phyloP scores from a whole-genome alignment of 768 basidiomycete genomes.

The Grammothele lineata region DNA sequence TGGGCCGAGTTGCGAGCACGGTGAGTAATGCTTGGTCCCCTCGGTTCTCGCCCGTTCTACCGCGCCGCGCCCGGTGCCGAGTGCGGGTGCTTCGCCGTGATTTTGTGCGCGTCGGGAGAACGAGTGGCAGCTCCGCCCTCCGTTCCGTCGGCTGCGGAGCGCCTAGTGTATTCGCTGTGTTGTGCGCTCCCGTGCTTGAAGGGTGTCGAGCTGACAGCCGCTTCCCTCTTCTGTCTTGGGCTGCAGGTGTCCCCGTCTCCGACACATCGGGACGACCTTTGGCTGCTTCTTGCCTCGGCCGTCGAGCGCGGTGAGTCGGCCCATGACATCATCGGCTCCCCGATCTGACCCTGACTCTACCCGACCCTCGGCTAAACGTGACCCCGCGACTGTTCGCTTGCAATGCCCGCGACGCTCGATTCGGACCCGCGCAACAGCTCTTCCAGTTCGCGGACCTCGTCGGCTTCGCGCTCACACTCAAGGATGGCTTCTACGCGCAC shows the following conservation, averaged over 20 bases:
- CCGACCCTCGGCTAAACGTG: too few species aligned
- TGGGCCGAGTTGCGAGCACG: constrained; percentile 70
- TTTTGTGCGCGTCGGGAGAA: too few species aligned
- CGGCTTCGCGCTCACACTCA: constrained; percentile 59
- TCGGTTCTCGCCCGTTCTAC: too few species aligned
- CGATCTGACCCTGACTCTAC: constrained; percentile 3
- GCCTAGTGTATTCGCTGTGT: too few species aligned
- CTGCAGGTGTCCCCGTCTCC: constrained; percentile 65
- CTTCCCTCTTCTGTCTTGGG: too few species aligned
- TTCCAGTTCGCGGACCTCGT: constrained; percentile 63
- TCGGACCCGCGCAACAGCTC: constrained; percentile 36
- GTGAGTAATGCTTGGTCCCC: constrained; percentile 35
- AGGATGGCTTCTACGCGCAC: constrained; percentile 59
- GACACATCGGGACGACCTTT: constrained; percentile 57
- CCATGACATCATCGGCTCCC: constrained; percentile 1
- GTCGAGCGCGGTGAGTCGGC: constrained; percentile 57
- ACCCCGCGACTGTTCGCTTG: too few species aligned
- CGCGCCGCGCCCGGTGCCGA: too few species aligned
- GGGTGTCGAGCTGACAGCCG: neutral
- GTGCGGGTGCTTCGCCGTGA: too few species aligned
- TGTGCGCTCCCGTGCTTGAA: too few species aligned
- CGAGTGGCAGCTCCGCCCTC: neutral
- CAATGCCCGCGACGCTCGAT: neutral
- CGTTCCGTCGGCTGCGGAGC: neutral
- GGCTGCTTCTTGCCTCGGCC: constrained; percentile 54